These are phyloP conservation scores for Hypoxylon sp. DNA, from an alignment of 2,329 filamentous ascomycete species.

Conservation along the genomic window DNA sequence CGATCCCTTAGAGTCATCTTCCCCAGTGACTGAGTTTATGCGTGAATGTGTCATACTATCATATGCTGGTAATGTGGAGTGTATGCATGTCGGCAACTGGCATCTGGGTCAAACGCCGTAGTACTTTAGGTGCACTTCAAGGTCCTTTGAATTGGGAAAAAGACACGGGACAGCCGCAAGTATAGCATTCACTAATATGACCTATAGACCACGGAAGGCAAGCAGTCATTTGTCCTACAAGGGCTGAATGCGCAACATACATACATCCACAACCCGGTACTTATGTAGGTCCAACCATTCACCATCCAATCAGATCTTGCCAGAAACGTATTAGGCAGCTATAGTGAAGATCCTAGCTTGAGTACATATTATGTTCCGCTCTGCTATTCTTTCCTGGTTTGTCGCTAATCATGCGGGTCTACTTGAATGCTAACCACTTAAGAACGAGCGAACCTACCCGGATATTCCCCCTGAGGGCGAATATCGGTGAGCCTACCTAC, in stretches of 20 bases:
- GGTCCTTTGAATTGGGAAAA: background rate
- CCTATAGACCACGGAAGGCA: background rate
- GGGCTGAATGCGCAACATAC: slow-evolving; percentile 18
- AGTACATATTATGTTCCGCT: background rate
- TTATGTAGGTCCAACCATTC: slow-evolving; percentile 11
- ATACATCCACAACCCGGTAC: slow-evolving; percentile 2
- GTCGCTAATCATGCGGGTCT: background rate
- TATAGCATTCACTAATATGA: background rate
- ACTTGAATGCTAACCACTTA: background rate
- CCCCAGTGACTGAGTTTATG: background rate
- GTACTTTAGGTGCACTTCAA: background rate
- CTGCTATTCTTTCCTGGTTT: background rate
- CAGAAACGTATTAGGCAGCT: slow-evolving; percentile 4
- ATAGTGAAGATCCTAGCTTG: slow-evolving; percentile 6
- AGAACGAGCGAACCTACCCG: background rate
- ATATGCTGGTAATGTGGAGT: slow-evolving; percentile 3
- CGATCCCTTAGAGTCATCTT: background rate
- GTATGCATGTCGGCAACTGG: background rate
- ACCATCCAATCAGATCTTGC: background rate
- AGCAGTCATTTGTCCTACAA: slow-evolving; percentile 6
- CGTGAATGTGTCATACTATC: slow-evolving; percentile 1
- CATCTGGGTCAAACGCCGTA: background rate
- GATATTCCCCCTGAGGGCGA: background rate
- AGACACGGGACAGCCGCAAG: background rate
- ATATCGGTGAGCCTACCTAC: background rate